Conservation (phyloP, 495 filamentous ascomycete genomes). For the Neurospora sp. region DNA sequence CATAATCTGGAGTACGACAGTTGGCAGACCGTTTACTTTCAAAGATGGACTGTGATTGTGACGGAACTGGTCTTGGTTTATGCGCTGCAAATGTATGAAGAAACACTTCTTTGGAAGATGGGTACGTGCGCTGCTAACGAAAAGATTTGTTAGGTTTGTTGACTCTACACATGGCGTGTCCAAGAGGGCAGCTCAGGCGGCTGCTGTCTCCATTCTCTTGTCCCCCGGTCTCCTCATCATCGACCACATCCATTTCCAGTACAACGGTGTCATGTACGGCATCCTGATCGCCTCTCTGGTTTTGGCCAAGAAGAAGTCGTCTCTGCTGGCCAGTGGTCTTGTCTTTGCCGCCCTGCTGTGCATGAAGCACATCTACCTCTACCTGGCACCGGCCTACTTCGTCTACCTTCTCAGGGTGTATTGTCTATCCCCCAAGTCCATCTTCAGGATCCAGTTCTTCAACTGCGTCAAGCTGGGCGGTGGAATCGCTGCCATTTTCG, state of each 20-base stretch:
- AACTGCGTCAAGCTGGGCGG: constrained; percentile 76
- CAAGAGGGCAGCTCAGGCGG: constrained; percentile 74
- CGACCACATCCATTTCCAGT: constrained; percentile 98
- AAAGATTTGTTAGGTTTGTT: constrained; percentile 46
- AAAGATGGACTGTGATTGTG: constrained; percentile 76
- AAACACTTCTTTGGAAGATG: not conserved
- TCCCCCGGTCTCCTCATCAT: constrained; percentile 93
- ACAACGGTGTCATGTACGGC: constrained; percentile 95
- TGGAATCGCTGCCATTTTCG: constrained; percentile 64
- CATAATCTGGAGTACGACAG: constrained; percentile 74
- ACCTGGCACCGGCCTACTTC: constrained; percentile 93
- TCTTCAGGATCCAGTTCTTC: constrained; percentile 63
- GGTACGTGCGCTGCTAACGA: constrained; percentile 13
- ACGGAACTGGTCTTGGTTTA: constrained; percentile 77
- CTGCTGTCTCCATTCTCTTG: constrained; percentile 79
- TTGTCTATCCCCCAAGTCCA: constrained; percentile 70
- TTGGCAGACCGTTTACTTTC: constrained; percentile 89
- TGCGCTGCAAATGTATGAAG: constrained; percentile 64
- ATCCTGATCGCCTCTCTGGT: constrained; percentile 78
- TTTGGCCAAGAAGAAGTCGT: constrained; percentile 65
- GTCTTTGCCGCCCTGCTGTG: constrained; percentile 78
- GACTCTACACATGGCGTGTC: constrained; percentile 51
- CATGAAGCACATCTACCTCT: constrained; percentile 97
- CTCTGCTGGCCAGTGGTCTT: constrained; percentile 66
- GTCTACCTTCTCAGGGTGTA: constrained; percentile 78